Evolutionary conservation across 805 yeast genomes (phyloP), one percentile per base, ranked within the genome.

Genomic region (Yarrowia sp.): DNA sequence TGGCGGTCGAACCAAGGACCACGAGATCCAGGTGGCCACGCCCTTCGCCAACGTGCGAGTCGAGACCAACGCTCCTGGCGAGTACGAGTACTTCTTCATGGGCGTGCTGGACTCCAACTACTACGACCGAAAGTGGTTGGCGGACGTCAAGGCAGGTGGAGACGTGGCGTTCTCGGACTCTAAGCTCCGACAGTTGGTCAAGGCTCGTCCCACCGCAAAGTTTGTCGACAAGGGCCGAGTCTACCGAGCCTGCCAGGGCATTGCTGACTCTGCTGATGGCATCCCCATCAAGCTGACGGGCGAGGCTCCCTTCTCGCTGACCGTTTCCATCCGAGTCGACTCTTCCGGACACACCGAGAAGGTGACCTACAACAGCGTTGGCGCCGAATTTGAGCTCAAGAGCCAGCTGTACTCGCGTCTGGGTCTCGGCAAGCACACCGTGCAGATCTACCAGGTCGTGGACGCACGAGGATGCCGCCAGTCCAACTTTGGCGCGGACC

Each of bases 391-490:
- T 1, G 74, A 81, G 62, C 70, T 77, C 24, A 72, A 80, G 58
- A 65, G 74, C 47, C 77, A 77, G 61, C 65, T 85, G 5, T 82
- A 83, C 66, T 77, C 80, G 35, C 77, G 80, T 2, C 71, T 88
- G 65, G 77, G 80, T 6, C 76, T 87, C n/a, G 98, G 97, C 1
- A 82, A 83, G 36, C 92, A 90, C 69, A 67, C 79, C 12, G 74
- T 93, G 2, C 75, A 82, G 0, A 76, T 93, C 25, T 77, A 77
- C 24, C 80, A 80, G 63, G 77, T 92, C 13, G 69, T 72, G 4
- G 97, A 93, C 73, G 78, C 81, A 0, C 83, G 83, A 67, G 94
- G 92, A 0, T 93, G 98, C 72, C 65, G 70, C 3, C 78, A 79
- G 41, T 81, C 74, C 24, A 74, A 76, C 5, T 75, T 82, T 62